phyloP scores from a whole-genome alignment of 441 rosid genomes.

The Adansonia gregorii region DNA sequence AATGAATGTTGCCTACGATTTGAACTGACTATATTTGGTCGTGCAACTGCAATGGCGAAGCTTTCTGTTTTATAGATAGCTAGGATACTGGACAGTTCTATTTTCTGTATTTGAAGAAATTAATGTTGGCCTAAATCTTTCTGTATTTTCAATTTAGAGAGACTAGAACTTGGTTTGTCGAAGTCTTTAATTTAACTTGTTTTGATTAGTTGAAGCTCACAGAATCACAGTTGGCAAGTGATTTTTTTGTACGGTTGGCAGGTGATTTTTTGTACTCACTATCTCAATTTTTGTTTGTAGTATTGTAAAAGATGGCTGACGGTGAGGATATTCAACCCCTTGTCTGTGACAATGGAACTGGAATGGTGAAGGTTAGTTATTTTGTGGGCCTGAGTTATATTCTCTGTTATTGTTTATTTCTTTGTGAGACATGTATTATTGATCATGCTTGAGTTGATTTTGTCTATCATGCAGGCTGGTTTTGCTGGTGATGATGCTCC shows the following conservation, averaged over 20 bases:
- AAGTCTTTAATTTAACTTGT: background rate
- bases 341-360: conserved; percentile 57
- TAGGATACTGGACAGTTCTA: background rate
- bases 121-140: background rate
- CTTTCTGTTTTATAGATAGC: background rate
- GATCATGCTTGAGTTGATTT: background rate
- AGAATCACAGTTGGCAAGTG: background rate
- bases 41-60: too few species aligned
- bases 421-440: background rate
- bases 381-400: background rate
- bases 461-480: conserved; percentile 38
- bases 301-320: conserved; percentile 48
- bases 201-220: background rate
- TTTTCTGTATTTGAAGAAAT: background rate
- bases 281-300: conserved; percentile 19
- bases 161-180: background rate
- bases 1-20: background rate
- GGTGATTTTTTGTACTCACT: background rate
- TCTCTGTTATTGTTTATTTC: background rate
- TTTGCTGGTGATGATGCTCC: conserved; percentile 59
- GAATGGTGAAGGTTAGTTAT: conserved; percentile 55
- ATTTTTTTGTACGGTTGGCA: background rate
- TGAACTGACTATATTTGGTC: background rate
- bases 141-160: background rate
- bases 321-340: conserved; percentile 58